Base-by-base conservation (phyloP, 2,329 filamentous ascomycete species). In the Meredithiella fracta region DNA sequence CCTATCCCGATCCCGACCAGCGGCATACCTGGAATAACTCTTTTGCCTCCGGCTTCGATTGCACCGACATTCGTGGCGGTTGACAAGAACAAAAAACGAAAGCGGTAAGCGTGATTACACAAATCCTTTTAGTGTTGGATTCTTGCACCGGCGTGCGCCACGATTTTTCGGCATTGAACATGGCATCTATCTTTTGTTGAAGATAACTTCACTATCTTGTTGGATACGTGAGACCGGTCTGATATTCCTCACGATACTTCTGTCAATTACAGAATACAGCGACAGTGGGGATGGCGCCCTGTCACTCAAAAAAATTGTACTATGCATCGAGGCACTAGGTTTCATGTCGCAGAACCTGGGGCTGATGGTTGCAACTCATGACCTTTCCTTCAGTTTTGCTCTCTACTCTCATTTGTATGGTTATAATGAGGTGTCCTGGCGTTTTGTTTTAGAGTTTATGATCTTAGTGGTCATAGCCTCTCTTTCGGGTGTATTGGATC, bases 71-170 rank as follows among this genome's bases (percentile, higher is more conserved):
- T 59, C 63, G 38, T 62, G 64, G 59, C 65, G n/a, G 59, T 62
- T 14, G 77, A 80, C 63, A 80, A 80, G 66, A 73, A 69, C 62
- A 81, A 80, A 70, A 81, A 80, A 69, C 74, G 78, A 59, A 81
- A 80, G 70, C 71, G 78, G 69, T 80, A 72, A 51, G 29, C 7
- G 17, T 15, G 20, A n/a, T 20, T 44, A 44, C 40, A 20, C 40
- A 44, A 22, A 44, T 44, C 40, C 40, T 44, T 6, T 3, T 8
- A 8, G 40, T 22, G 29, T 3, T n/a, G 40, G 40, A 44, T n/a
- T 44, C 14, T 17, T 44, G 40, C 17, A 44, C 20, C 8, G 8
- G 8, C n/a, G 40, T n/a, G 15, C 20, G 40, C 11, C 44, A 25
- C 47, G 47, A 53, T 47, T 7, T 56, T 47, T 20, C 8, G 22